Base-by-base conservation (phyloP, 2,329 filamentous ascomycete species). In the Bipolaris victoriae region DNA sequence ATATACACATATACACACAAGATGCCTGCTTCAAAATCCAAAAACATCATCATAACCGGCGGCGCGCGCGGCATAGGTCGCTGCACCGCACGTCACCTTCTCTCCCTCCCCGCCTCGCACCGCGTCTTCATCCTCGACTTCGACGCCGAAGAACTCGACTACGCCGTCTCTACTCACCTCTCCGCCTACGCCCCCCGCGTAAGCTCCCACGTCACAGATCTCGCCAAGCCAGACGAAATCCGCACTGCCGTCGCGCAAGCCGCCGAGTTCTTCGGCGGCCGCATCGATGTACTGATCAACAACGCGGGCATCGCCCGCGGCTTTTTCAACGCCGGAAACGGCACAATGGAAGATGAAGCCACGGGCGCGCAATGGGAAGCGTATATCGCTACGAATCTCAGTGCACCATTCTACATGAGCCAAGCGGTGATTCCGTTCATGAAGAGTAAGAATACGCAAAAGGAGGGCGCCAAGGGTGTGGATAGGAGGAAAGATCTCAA, bases 11-110 rank as follows among this genome's bases (percentile, higher is more conserved):
- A 26, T 6, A 26, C 26, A 26, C 26, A 26, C 26, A 26, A 26
- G 4, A 69, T 69, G 66, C 59, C 63, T 1, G 61, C 60, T 9
- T 58, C 61, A 3, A 65, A 50, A 26, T 62, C 61, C 58, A 68
- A 71, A 47, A 71, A 69, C 50, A 69, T 71, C 45, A 68, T 78
- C 63, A 72, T 78, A 52, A 76, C 74, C 18, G 78, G 78, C 29
- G 78, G 73, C 29, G 78, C 77, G 2, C 72, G 76, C 49, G 80
- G 79, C 37, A 79, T 82, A 51, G 79, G 80, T 40, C 75, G 79
- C 47, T 75, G 71, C 49, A 71, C 79, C 44, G 72, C 77, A 35
- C 77, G 79, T 11, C 75, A 77, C 52, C 75, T 81, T 22, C 73
- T 78, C 24, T 60, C 66, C 1, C 60, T 64, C 15, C 61, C 71